phyloP scores from a whole-genome alignment of 2,329 filamentous ascomycete species.

The Hypomyces rosellus region DNA sequence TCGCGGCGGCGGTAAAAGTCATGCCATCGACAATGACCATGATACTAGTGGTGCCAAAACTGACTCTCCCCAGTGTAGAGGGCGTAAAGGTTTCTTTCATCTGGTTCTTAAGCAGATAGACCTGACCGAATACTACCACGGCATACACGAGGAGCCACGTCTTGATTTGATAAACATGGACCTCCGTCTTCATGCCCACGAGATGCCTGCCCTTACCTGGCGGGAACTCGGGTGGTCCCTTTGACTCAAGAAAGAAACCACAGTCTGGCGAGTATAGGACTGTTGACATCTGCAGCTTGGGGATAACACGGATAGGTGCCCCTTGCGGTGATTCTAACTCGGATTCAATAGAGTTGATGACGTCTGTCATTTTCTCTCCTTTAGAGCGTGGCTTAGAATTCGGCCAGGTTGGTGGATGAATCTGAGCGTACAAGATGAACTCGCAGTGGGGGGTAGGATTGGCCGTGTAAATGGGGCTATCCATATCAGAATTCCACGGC shows the following conservation, averaged over 20 bases:
- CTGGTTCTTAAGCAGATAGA: conserved; percentile 56
- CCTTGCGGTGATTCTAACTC: conserved; percentile 58
- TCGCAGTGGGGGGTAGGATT: conserved; percentile 73
- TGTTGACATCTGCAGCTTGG: conserved; percentile 54
- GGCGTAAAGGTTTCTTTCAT: conserved; percentile 62
- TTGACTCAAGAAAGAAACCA: conserved; percentile 58
- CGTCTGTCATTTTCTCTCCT: conserved; percentile 27
- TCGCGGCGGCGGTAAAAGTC: conserved; percentile 49
- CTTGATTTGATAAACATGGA: conserved; percentile 50
- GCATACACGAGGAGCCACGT: conserved; percentile 54
- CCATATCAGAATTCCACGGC: conserved; percentile 70
- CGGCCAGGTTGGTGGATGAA: conserved; percentile 49
- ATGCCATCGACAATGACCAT: conserved; percentile 60
- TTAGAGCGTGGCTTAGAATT: conserved; percentile 26
- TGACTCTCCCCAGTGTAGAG: conserved; percentile 60
- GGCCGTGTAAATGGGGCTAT: conserved; percentile 52
- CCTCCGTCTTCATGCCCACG: conserved; percentile 54
- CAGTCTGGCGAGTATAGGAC: conserved; percentile 64
- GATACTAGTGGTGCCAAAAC: conserved; percentile 54
- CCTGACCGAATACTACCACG: conserved; percentile 52
- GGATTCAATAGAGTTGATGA: conserved; percentile 51
- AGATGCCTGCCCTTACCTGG: conserved; percentile 49
- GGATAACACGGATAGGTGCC: conserved; percentile 48
- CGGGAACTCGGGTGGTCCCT: conserved; percentile 52
- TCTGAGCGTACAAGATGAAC: conserved; percentile 78